Conservation (phyloP, 352 stramenopile species). For the Pseudoperonospora humuli region DNA sequence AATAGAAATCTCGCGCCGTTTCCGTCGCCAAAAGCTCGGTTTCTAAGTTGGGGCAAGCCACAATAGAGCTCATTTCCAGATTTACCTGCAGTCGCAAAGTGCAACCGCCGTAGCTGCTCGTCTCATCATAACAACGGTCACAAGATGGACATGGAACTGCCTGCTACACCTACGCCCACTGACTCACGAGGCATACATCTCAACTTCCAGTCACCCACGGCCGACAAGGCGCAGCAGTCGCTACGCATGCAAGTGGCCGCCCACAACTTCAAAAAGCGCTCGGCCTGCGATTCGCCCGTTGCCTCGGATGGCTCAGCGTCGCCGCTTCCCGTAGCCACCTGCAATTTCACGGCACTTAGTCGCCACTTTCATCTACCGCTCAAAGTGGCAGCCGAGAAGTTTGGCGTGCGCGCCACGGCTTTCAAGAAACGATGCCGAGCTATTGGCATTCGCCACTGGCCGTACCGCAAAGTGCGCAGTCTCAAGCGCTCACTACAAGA, state of each 20-base stretch:
- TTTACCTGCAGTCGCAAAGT: constrained; percentile 8
- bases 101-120: neutral
- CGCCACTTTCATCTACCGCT: constrained; percentile 61
- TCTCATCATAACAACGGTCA: neutral
- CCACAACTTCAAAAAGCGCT: constrained; percentile 36
- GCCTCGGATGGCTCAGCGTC: constrained; percentile 8
- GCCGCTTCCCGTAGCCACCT: constrained; percentile 26
- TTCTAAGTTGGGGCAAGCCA: constrained; percentile 17
- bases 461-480: constrained; percentile 63
- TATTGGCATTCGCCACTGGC: constrained; percentile 68
- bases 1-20: constrained; percentile 23
- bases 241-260: constrained; percentile 27
- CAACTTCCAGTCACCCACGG: constrained; percentile 40
- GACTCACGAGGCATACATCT: constrained; percentile 23
- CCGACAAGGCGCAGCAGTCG: constrained; percentile 32
- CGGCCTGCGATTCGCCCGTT: constrained; percentile 20
- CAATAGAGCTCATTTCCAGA: constrained; percentile 17
- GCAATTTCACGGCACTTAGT: constrained; percentile 68
- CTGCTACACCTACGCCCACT: constrained; percentile 24
- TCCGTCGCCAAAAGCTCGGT: constrained; percentile 17
- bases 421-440: constrained; percentile 72
- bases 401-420: constrained; percentile 58
- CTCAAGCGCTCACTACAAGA: constrained; percentile 62
- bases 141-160: constrained; percentile 31
- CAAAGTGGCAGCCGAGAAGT: constrained; percentile 64